Conservation (phyloP, 2,329 filamentous ascomycete species). For the Fusarium domesticum region DNA sequence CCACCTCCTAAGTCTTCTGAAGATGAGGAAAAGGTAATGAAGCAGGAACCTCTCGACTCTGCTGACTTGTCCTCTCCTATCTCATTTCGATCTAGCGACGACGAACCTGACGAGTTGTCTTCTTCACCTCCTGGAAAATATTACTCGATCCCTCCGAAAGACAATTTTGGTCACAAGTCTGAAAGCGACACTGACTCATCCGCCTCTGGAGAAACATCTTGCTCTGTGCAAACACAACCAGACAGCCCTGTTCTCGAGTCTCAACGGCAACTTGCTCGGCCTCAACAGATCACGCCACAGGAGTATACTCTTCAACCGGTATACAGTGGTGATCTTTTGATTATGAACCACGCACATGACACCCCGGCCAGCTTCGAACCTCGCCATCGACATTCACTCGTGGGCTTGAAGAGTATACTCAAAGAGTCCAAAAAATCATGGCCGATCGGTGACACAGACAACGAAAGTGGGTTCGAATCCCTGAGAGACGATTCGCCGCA, state of each 20-base stretch:
- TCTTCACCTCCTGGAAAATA: slow-evolving; percentile 12
- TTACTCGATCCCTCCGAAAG: not conserved
- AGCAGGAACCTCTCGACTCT: not conserved
- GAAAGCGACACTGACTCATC: not conserved
- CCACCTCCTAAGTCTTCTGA: not conserved
- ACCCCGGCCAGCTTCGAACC: slow-evolving; percentile 15
- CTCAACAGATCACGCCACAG: too few species aligned
- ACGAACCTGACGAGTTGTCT: not conserved
- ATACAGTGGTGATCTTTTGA: slow-evolving; percentile 16
- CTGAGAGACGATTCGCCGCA: slow-evolving; percentile 5
- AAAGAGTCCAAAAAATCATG: slow-evolving; percentile 8
- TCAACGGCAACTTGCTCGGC: not conserved
- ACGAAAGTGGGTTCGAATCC: not conserved
- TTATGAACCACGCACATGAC: not conserved
- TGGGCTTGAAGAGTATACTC: slow-evolving; percentile 24
- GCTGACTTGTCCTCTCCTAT: slow-evolving; percentile 1
- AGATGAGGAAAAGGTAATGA: not conserved
- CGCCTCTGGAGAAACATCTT: too few species aligned
- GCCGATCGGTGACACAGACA: not conserved
- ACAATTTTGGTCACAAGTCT: not conserved
- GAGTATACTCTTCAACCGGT: slow-evolving; percentile 19
- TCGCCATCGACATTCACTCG: slow-evolving; percentile 15
- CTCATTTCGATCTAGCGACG: not conserved
- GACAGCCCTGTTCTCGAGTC: not conserved
- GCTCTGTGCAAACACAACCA: too few species aligned